Evolutionary conservation across 2,329 filamentous ascomycete species (phyloP), one percentile per base, ranked within the genome.

Genomic region (Phaeosphaeriaceae sp.): DNA sequence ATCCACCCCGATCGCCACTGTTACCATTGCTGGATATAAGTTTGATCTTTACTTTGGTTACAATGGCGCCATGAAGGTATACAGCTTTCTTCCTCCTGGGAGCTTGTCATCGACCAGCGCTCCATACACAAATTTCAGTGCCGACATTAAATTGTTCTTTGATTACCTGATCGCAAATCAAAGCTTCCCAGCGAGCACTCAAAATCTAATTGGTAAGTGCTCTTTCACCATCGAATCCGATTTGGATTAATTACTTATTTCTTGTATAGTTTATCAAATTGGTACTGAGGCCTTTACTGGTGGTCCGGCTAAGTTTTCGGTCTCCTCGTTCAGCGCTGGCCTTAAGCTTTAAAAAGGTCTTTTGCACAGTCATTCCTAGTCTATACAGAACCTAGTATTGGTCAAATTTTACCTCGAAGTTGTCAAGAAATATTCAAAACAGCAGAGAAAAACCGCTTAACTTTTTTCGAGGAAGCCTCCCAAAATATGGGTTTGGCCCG

Each of bases 61-160:
- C 16, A 86, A 87, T 56, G 82, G 82, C 28, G 63, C 68, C 45
- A 85, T 77, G 66, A 79, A 77, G 8, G 84, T 87, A 17, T 87
- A 79, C 73, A 83, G 79, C 60, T 87, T 83, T 54, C 77, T 83
- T 13, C 21, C 30, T 1, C 32, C 30, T 11, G 23, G 23, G 2
- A 26, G 23, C 23, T 11, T 26, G 23, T 26, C 23, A 11, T 20
- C 23, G 8, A 18, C 30, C 2, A 28, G 23, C 5, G 18, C 13
- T 15, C 38, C 38, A 13, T 35, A 35, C 41, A 43, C 41, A 2
- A 36, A n/a, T 65, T 87, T 83, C 70, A 74, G 70, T 33, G 82
- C 76, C 17, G 82, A 87, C 63, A 60, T 86, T 54, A 76, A 75
- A 57, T 66, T 76, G 8, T 87, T 87, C 72, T 74, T 83, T 60